A percentile compares a stretch with the other conserved stretches of the same genome.
Evolutionary conservation across 2,329 filamentous ascomycete species (phyloP).

Genomic region (Ascochyta fabae): DNA sequence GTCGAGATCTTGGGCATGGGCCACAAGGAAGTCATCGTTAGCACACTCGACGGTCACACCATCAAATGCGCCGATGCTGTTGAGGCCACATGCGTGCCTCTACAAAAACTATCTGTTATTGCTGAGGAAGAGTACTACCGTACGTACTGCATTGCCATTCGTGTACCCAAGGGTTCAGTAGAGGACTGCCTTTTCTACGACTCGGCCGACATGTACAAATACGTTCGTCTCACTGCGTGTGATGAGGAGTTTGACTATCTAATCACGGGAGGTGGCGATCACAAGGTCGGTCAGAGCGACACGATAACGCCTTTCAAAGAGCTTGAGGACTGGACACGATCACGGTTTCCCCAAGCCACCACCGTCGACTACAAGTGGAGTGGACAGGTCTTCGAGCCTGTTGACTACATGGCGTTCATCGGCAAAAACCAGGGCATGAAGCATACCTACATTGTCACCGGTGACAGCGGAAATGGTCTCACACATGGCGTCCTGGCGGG

Average conservation of each 20-base stretch:
- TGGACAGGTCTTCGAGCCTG: conserved; percentile 63
- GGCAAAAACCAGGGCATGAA: conserved; percentile 61
- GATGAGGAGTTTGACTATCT: conserved; percentile 63
- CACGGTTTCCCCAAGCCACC: conserved; percentile 59
- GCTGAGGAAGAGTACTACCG: conserved; percentile 61
- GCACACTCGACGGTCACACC: conserved; percentile 56
- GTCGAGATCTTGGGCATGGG: conserved; percentile 54
- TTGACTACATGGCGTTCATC: conserved; percentile 63
- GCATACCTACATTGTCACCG: conserved; percentile 62
- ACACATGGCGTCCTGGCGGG: conserved; percentile 63
- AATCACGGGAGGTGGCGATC: conserved; percentile 63
- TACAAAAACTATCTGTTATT: conserved; percentile 62
- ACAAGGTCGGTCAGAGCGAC: conserved; percentile 63
- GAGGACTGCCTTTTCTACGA: conserved; percentile 65
- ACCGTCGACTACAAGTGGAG: conserved; percentile 63
- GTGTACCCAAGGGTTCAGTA: conserved; percentile 59
- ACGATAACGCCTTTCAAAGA: conserved; percentile 56
- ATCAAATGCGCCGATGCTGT: conserved; percentile 59
- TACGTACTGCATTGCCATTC: conserved; percentile 64
- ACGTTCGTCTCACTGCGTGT: conserved; percentile 60
- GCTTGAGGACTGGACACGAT: conserved; percentile 61
- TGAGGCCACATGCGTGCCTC: conserved; percentile 62
- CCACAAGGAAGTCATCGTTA: conserved; percentile 55
- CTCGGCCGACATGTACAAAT: conserved; percentile 62
- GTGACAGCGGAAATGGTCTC: conserved; percentile 64